Base-by-base conservation (phyloP, 108 stramenopile species). In the Cyclotella choctawhatcheeana region DNA sequence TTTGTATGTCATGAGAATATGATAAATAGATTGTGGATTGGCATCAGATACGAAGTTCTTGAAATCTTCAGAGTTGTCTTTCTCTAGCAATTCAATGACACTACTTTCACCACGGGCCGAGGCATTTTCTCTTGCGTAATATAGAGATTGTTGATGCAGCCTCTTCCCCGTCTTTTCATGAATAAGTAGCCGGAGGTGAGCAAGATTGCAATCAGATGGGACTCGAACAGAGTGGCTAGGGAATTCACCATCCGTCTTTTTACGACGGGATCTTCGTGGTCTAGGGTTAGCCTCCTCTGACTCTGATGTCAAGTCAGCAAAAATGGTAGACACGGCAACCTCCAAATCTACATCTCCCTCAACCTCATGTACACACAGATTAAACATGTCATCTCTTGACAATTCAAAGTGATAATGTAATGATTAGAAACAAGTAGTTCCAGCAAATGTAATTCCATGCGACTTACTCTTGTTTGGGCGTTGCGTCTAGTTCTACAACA, bases 151-250 rank as follows among this genome's bases (percentile, higher is more conserved):
- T 13, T 66, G 52, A 18, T 43, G 50, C 31, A 77, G 35, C 27
- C 47, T 66, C 55, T 74, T 73, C 17, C 68, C 34, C 20, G 45
- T 77, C n/a, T 48, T 30, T 37, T 77, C 62, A 24, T 77, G 54
- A 18, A 82, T 47, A 14, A 73, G 71, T n/a, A 82, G 72, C 30
- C 81, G 32, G 17, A 77, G 40, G 37, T 73, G 76, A 44, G 81
- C 81, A 33, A 82, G 33, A 68, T 82, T 82, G 16, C 65, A 68
- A 30, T 82, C 70, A 3, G 33, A 29, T n/a, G 76, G 52, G 50
- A 82, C 64, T 37, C 67, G 44, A 2, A 82, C 7, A 2, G 70
- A 52, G 26, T 76, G 69, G 25, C 34, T 44, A 27, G 59, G 47
- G 24, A 73, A 73, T 1, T 35, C 44, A 55, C 40, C 33, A 16